phyloP scores from a whole-genome alignment of 192 early-diverging fungal species.

The Podila clonocystis region DNA sequence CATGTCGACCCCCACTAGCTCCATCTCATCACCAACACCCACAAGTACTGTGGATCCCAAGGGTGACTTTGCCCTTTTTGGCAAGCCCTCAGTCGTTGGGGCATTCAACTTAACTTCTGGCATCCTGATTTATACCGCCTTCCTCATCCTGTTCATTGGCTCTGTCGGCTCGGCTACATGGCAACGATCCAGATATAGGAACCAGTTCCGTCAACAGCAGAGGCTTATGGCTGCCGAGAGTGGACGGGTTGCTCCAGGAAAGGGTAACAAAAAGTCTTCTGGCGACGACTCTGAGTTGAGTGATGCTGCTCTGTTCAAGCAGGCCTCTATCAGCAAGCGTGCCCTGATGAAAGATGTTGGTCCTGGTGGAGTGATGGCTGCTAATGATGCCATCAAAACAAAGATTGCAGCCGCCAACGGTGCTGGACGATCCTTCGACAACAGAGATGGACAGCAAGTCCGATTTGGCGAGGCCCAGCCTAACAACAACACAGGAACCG shows the following conservation, averaged over 20 bases:
- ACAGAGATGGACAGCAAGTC: constrained; percentile 21
- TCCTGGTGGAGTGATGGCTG: constrained; percentile 12
- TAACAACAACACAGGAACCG: constrained; percentile 10
- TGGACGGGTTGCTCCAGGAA: constrained; percentile 14
- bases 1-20: neutral
- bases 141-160: constrained; percentile 21
- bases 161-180: constrained; percentile 36
- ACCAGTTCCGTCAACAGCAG: constrained; percentile 34
- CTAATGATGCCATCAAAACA: constrained; percentile 18
- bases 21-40: neutral
- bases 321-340: constrained; percentile 46
- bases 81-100: constrained; percentile 29
- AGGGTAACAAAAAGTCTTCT: constrained; percentile 7
- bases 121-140: constrained; percentile 34
- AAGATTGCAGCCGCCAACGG: constrained; percentile 41
- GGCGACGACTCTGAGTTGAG: constrained; percentile 16
- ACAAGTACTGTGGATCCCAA: constrained; percentile 17
- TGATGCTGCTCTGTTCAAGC: constrained; percentile 43
- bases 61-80: constrained; percentile 38
- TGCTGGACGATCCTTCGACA: constrained; percentile 39
- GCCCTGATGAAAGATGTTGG: constrained; percentile 45
- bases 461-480: constrained; percentile 25
- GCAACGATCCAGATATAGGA: constrained; percentile 33
- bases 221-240: constrained; percentile 15
- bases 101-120: constrained; percentile 40